Conservation (phyloP, 2,329 filamentous ascomycete genomes). For the Apiospora kogelbergensis region DNA sequence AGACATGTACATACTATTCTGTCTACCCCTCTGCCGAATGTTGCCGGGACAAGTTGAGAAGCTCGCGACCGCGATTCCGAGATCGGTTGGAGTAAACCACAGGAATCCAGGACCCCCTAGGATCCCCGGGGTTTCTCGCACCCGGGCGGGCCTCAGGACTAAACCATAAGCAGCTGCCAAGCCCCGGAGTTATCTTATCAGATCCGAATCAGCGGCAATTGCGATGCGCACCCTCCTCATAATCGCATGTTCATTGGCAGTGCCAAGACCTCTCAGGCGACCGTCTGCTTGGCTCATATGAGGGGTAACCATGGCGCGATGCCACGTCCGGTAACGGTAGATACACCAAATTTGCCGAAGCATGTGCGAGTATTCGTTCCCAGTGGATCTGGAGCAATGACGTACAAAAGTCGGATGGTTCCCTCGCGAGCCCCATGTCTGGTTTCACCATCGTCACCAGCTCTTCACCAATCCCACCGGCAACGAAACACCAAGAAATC, state of each 20-base stretch:
- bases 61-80: not conserved
- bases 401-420: not conserved
- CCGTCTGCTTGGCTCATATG: not conserved
- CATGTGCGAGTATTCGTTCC: not conserved
- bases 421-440: not conserved
- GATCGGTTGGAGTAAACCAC: not conserved
- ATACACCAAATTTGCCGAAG: not conserved
- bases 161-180: not conserved
- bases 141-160: not conserved
- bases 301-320: not conserved
- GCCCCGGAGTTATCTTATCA: not conserved
- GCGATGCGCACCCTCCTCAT: not conserved
- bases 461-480: not conserved
- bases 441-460: not conserved
- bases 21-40: too few relatives aligned
- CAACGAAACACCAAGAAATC: not conserved
- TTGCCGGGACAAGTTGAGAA: not conserved
- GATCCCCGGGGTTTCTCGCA: not conserved
- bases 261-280: conserved; percentile 2
- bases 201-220: conserved; percentile 6
- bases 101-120: not conserved
- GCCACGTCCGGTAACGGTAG: not conserved
- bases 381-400: not conserved
- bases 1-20: too few relatives aligned
- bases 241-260: not conserved